Evolutionary conservation across 306 rosid genomes (phyloP).

Genomic region (Lupinus albus): DNA sequence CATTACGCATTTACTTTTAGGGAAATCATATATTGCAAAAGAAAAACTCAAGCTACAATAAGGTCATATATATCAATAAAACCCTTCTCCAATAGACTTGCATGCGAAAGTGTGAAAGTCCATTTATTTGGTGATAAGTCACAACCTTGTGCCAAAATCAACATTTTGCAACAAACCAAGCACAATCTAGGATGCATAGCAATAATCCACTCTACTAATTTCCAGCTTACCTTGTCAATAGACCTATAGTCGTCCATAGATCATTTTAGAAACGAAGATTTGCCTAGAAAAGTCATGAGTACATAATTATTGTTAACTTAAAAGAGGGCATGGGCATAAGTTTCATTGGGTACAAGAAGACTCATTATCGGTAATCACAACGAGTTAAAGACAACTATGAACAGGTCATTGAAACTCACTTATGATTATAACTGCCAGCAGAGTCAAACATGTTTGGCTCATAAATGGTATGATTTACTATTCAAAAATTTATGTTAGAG

Average conservation of each 20-base stretch:
- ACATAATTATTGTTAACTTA: conserved; percentile 6
- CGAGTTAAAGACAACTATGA: neutral
- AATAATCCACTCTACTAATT: conserved; percentile 11
- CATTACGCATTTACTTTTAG: conserved; percentile 11
- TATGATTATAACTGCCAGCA: neutral
- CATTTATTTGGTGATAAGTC: conserved; percentile 27
- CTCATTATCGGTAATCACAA: conserved; percentile 2
- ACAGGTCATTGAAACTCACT: neutral
- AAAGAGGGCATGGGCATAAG: conserved; percentile 1
- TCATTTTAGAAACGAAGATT: conserved; percentile 12
- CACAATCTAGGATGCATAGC: conserved; percentile 8
- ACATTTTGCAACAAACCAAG: conserved; percentile 29
- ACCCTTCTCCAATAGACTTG: neutral
- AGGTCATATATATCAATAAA: neutral
- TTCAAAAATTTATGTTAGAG: neutral
- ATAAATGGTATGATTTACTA: neutral
- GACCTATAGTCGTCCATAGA: no score
- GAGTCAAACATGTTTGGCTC: neutral
- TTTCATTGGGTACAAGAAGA: neutral
- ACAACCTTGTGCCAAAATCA: conserved; percentile 12
- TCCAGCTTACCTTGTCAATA: conserved; percentile 21
- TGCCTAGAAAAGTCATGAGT: conserved; percentile 13
- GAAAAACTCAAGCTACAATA: conserved; percentile 27
- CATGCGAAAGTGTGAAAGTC: conserved; percentile 29
- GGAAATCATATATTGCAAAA: conserved; percentile 4